A percentile compares a stretch with the other conserved stretches of the same genome.
Conservation (phyloP, 1,284 basidiomycete genomes). For the Tylopilus sp. region DNA sequence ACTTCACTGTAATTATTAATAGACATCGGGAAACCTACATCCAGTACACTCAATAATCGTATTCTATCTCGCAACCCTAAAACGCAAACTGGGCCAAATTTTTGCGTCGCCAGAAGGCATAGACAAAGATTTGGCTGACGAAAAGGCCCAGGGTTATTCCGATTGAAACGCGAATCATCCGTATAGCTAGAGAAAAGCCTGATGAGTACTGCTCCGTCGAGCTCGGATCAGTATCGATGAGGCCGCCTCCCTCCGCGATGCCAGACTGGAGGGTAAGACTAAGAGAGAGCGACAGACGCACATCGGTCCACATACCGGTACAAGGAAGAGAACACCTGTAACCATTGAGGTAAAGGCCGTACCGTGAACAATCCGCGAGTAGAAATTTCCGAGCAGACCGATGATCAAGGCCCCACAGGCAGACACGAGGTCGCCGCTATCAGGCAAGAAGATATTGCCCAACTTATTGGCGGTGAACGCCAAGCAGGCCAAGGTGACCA, state of each 20-base stretch:
- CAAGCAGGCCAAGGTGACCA: slow-evolving; percentile 76
- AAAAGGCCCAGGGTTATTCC: slow-evolving; percentile 84
- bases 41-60: neutral
- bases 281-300: neutral
- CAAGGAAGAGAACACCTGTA: slow-evolving; percentile 81
- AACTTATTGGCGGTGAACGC: slow-evolving; percentile 69
- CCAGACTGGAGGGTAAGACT: slow-evolving; percentile 53
- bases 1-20: slow-evolving; percentile 32
- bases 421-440: slow-evolving; percentile 57
- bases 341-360: slow-evolving; percentile 88
- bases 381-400: slow-evolving; percentile 76
- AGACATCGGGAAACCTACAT: slow-evolving; percentile 16
- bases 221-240: slow-evolving; percentile 64
- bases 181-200: slow-evolving; percentile 63
- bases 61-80: slow-evolving; percentile 34
- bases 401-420: slow-evolving; percentile 80
- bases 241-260: slow-evolving; percentile 80
- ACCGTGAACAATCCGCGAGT: slow-evolving; percentile 73
- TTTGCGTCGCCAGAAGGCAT: slow-evolving; percentile 71
- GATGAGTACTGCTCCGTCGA: slow-evolving; percentile 62
- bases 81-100: slow-evolving; percentile 75
- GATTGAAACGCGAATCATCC: slow-evolving; percentile 84
- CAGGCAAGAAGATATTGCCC: slow-evolving; percentile 47
- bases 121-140: slow-evolving; percentile 75
- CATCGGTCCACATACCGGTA: slow-evolving; percentile 54